Conservation (phyloP, 257 asterid species). For the Fraxinus anomala region DNA sequence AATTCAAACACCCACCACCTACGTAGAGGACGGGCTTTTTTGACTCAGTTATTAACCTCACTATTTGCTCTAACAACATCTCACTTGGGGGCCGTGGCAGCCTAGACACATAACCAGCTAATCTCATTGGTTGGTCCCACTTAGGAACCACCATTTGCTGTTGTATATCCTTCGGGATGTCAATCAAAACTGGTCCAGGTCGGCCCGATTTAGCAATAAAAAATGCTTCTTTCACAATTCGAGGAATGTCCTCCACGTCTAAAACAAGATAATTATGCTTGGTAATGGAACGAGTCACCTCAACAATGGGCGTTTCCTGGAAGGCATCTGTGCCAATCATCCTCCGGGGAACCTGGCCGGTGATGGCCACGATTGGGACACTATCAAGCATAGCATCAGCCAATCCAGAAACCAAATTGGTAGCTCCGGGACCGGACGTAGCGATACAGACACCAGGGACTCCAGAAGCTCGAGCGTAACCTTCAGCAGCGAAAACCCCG, state of each 20-base stretch:
- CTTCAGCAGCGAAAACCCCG: constrained; percentile 36
- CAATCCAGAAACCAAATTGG: constrained; percentile 72
- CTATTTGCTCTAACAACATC: constrained; percentile 49
- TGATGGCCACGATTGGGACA: constrained; percentile 73
- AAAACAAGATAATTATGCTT: constrained; percentile 76
- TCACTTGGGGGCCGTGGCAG: constrained; percentile 53
- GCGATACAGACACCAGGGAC: constrained; percentile 72
- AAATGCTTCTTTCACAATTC: constrained; percentile 67
- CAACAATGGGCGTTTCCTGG: constrained; percentile 79
- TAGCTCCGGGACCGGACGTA: constrained; percentile 88
- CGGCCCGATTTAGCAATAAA: constrained; percentile 62
- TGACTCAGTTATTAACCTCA: constrained; percentile 61
- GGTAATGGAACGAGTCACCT: constrained; percentile 79
- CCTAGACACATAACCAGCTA: constrained; percentile 62
- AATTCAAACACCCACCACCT: constrained; percentile 82
- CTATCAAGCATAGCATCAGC: constrained; percentile 77
- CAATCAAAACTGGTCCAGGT: constrained; percentile 81
- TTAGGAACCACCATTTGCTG: constrained; percentile 74
- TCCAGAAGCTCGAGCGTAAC: constrained; percentile 31
- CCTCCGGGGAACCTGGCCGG: constrained; percentile 80
- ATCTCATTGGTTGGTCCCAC: constrained; percentile 65
- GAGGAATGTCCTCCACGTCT: constrained; percentile 72
- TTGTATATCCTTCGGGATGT: constrained; percentile 78
- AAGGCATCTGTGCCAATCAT: constrained; percentile 88
- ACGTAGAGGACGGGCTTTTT: constrained; percentile 72